Conservation (phyloP, 768 basidiomycete species). For the Psilocybe tampanensis region DNA sequence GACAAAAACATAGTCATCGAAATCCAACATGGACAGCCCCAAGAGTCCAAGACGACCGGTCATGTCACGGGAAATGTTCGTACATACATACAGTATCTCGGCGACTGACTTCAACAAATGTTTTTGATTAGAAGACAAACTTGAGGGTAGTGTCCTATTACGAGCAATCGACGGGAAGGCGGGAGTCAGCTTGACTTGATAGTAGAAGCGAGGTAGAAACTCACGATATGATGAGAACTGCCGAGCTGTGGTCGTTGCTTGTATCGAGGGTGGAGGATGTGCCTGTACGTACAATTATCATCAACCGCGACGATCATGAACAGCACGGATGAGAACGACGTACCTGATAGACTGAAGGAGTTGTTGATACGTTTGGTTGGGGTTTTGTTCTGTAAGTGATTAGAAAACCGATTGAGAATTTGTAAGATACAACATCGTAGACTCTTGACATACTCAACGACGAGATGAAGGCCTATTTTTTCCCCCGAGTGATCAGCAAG, state of each 20-base stretch:
- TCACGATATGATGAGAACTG: constrained; percentile 69
- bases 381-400: constrained; percentile 35
- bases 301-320: neutral
- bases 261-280: constrained; percentile 59
- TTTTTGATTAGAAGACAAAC: constrained; percentile 35
- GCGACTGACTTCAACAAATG: too few relatives aligned
- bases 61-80: too few relatives aligned
- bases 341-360: constrained; percentile 61
- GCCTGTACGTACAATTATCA: constrained; percentile 30
- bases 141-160: constrained; percentile 36
- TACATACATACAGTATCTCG: too few relatives aligned
- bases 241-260: constrained; percentile 76
- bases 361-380: constrained; percentile 66
- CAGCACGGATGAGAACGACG: constrained; percentile 2
- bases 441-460: constrained; percentile 50
- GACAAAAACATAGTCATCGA: too few relatives aligned
- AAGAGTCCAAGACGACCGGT: too few relatives aligned
- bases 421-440: too few relatives aligned
- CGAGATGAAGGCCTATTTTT: constrained; percentile 59
- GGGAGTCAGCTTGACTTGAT: neutral
- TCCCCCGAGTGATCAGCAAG: neutral
- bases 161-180: neutral
- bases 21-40: too few relatives aligned
- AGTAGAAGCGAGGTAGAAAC: constrained; percentile 12
- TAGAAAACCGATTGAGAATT: too few relatives aligned